Base-by-base conservation (phyloP, 2,329 filamentous ascomycete species). In the Paecilomyces niveus region DNA sequence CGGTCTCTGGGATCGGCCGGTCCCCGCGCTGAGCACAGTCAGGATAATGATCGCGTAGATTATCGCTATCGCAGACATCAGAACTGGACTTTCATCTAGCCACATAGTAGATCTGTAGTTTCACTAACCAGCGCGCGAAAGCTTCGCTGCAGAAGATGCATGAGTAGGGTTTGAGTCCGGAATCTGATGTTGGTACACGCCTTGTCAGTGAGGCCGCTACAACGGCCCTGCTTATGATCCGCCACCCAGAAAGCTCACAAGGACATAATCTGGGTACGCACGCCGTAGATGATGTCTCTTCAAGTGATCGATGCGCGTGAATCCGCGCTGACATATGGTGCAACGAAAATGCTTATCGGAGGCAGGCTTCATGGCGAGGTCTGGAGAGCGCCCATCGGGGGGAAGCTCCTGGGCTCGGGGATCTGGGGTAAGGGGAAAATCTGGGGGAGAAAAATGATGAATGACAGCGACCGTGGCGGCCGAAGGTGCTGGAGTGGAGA, bases 301-400 rank as follows among this genome's bases (percentile, higher is more conserved):
- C 35, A 80, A 65, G 64, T 80, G 77, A 68, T 80, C 77, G 65
- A 77, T 76, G 58, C 77, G 75, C 24, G 77, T 78, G 67, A 80
- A 80, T 53, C 69, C 70, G 61, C 76, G 74, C 63, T 75, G 70
- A 63, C 77, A 80, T 61, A 77, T 67, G 13, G 72, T 70, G 61
- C 77, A 79, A 61, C 71, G 72, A 64, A 76, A 76, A 58, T 75
- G 73, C 64, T 77, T 77, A 56, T 71, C 73, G 35, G 70, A 51
- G 56, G 63, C 59, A 54, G 70, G 63, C 67, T 72, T 74, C 72
- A 74, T 75, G 61, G 60, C 63, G 64, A 51, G 56, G 18, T 31
- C 5, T 33, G 33, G 33, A 33, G 15, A 18, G 39, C n/a, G 35
- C 57, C 22, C 56, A 60, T 60, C 56, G 58, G 58, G 52, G 56